Conservation (phyloP, 140 eudicot genomes). For the Senecio squalidus region DNA sequence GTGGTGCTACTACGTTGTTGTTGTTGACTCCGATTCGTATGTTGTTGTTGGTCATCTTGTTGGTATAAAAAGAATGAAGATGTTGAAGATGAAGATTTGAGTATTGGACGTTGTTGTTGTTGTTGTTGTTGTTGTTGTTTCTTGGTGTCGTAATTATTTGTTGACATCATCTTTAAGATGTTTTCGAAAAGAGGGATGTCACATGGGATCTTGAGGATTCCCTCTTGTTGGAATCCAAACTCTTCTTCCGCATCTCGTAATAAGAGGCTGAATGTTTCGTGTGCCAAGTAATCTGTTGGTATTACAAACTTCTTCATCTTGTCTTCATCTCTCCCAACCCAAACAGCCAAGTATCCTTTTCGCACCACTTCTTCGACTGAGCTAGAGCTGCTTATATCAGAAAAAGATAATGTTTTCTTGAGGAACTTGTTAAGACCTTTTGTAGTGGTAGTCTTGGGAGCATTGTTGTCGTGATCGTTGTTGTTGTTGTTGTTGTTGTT, state of each 20-base stretch:
- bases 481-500: neutral
- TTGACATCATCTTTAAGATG: slow-evolving; percentile 42
- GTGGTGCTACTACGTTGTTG: neutral
- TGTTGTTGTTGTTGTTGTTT: too few relatives aligned
- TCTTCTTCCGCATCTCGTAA: slow-evolving; percentile 89
- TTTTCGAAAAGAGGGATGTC: slow-evolving; percentile 59
- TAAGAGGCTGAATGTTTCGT: slow-evolving; percentile 57
- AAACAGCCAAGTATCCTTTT: slow-evolving; percentile 82
- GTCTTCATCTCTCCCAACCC: slow-evolving; percentile 61
- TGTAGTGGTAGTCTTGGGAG: slow-evolving; percentile 6
- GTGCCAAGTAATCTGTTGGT: slow-evolving; percentile 72
- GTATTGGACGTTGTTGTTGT: slow-evolving; percentile 17
- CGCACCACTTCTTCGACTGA: slow-evolving; percentile 33
- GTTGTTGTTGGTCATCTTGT: slow-evolving; percentile 3
- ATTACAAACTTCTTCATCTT: slow-evolving; percentile 62
- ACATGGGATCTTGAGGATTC: slow-evolving; percentile 82
- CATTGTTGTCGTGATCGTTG: neutral
- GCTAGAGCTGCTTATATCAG: slow-evolving; percentile 32
- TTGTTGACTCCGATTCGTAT: neutral
- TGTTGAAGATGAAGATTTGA: slow-evolving; percentile 34
- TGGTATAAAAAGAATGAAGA: slow-evolving; percentile 31
- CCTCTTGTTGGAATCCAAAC: slow-evolving; percentile 93
- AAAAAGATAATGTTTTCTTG: slow-evolving; percentile 83
- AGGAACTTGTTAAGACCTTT: slow-evolving; percentile 68
- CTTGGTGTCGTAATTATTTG: neutral